Base-by-base conservation (phyloP, 768 basidiomycete species). In the Pulveroboletus sp. region DNA sequence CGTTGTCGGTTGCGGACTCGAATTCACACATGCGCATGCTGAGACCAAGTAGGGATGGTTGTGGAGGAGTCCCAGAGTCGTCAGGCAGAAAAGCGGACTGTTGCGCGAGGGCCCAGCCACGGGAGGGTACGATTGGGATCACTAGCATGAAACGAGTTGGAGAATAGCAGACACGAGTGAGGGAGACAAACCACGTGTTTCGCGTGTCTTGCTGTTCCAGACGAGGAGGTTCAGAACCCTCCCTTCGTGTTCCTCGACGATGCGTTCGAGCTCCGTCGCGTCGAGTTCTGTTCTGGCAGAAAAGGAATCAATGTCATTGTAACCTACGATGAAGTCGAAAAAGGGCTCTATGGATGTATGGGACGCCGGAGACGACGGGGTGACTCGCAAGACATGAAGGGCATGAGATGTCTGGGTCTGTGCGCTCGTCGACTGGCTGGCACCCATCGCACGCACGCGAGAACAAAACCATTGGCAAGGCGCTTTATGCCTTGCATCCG, bases 311-410 rank as follows among this genome's bases (percentile, higher is more conserved):
- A 89, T 88, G 63, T 92, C 84, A 36, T 67, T 68, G 49, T 92
- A 87, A 10, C 95, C 97, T 35, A 97, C 84, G 19, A 99, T 80
- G 65, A 97, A 98, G 73, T 98, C 97, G 60, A 99, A 99, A 72
- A 93, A 94, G 4, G 95, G 90, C 63, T 87, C 84, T 33, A 85
- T 75, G 79, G 79, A 62, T 88, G 91, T 90, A 50, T 84, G 76
- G 1, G 90, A 90, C 1, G 95, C 91, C 6, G 97, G 97, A 1
- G 90, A 94, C 6, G 79, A 78, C 2, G 92, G 87, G 2, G 91
- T 92, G 25, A 97, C 93, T 46, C 94, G 84, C 47, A 97, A 73
- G 53, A 94, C 87, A 64, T 97, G 94, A 10, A 97, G 72, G 2
- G 84, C 90, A 51, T 77, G 82, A 6, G 61, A 58, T 38, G 65